Evolutionary conservation across 495 filamentous ascomycete species (phyloP), one percentile per base, ranked within the genome.

Genomic region (Penicillium subrubescens): DNA sequence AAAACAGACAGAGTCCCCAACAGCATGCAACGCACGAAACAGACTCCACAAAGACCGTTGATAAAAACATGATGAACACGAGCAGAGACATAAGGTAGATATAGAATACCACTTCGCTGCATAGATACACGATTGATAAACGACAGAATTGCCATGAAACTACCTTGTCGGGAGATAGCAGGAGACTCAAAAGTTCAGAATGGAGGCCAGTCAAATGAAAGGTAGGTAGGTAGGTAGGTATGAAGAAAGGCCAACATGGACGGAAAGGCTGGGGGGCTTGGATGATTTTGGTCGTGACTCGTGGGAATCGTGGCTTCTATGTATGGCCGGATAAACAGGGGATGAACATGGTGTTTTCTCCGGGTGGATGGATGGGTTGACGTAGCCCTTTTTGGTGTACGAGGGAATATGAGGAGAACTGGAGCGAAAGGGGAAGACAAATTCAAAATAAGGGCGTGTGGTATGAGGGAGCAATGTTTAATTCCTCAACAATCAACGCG

Each of bases 241-340:
- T 29, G 23, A 59, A 57, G 33, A 19, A 41, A 53, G 33, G 15
- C 44, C 57, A 54, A 27, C 44, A 57, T 25, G 27, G 5, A 59
- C 23, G 14, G 43, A 21, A 23, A 7, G n/a, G 8, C 1, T 21
- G 17, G n/a, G 56, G 61, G 66, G 23, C 60, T 66, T 69, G 57
- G 55, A 59, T 69, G 62, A 66, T 60, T 71, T 65, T 71, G 56
- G 57, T 73, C 71, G 37, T 73, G 67, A 65, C 69, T 73, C 71
- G 61, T 73, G 60, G 64, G 50, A 69, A 66, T 73, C 71, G 65
- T 71, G 64, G 60, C 69, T 69, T 71, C 69, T 71, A 70, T 72
- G 59, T 69, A 71, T 71, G 60, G 65, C 66, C 59, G 53, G 54
- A 67, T 51, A 27, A 25, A 50, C 25, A 7, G 7, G 27, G 29